phyloP scores from a whole-genome alignment of 75 land plant genomes.

The Selaginella tamariscina region DNA sequence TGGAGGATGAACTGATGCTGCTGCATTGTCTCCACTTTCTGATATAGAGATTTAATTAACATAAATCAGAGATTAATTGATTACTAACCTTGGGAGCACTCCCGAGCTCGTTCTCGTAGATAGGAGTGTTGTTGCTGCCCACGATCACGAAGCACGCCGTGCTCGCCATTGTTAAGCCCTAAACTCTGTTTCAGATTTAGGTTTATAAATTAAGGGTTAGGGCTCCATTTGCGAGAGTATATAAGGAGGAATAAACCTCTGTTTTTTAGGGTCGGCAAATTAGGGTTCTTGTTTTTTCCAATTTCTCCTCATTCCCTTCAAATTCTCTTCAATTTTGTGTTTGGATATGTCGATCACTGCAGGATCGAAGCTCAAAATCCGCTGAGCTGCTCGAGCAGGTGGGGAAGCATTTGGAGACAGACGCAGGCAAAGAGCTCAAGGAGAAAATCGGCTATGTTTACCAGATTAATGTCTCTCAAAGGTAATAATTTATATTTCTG shows the following conservation, averaged over 20 bases:
- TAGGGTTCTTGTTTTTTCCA: no score
- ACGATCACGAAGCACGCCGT: slow-evolving; percentile 51
- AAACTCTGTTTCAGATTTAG: no score
- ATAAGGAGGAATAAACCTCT: no score
- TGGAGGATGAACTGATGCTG: slow-evolving; percentile 92
- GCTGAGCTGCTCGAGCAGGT: slow-evolving; percentile 68
- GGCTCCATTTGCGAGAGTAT: no score
- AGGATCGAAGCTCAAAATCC: slow-evolving; percentile 43
- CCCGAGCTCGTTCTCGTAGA: slow-evolving; percentile 49
- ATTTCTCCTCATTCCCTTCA: no score
- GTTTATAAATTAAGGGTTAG: no score
- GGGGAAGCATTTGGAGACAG: slow-evolving; percentile 58
- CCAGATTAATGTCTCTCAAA: slow-evolving; percentile 82
- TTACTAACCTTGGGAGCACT: slow-evolving; percentile 32
- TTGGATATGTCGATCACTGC: slow-evolving; percentile 10
- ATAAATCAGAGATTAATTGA: neutral
- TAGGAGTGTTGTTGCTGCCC: slow-evolving; percentile 44
- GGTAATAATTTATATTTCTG: no score
- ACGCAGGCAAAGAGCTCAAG: slow-evolving; percentile 53
- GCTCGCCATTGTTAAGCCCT: slow-evolving; percentile 44
- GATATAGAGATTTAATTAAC: neutral
- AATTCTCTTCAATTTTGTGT: no score
- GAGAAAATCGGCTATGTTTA: slow-evolving; percentile 73
- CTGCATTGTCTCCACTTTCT: slow-evolving; percentile 89
- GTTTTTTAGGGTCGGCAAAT: no score